These are phyloP conservation scores for Syzygium grande DNA, from an alignment of 345 rosid genomes.

Conservation along the genomic window DNA sequence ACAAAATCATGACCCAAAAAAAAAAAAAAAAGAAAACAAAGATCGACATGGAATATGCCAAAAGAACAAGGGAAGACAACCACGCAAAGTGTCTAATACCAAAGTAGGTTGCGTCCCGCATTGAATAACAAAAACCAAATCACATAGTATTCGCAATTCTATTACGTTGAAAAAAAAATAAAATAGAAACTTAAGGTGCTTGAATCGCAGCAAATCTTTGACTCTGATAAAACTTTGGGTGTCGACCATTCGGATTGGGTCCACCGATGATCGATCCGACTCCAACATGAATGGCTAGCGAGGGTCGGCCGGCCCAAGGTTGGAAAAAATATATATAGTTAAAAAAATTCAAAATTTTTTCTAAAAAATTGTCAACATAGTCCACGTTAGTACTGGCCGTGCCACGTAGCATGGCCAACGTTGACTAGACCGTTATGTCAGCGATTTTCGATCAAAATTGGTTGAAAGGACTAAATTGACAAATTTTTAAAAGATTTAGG, in stretches of 20 bases:
- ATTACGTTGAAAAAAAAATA: too few species aligned
- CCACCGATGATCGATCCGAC: neutral
- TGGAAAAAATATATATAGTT: too few species aligned
- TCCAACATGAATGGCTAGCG: neutral
- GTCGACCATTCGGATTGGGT: neutral
- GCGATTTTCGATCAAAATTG: rapidly evolving
- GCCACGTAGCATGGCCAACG: too few species aligned
- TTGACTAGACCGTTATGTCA: neutral
- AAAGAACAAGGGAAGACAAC: neutral
- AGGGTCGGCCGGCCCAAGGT: neutral
- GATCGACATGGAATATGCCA: neutral
- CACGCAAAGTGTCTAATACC: neutral
- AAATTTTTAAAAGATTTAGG: too few species aligned
- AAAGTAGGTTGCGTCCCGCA: neutral
- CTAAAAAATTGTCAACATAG: too few species aligned
- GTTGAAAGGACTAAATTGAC: rapidly evolving
- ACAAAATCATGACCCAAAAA: neutral
- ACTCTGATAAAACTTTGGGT: neutral
- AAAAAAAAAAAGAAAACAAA: neutral
- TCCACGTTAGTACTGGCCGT: too few species aligned
- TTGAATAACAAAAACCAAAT: neutral
- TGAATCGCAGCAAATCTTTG: neutral
- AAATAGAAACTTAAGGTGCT: neutral
- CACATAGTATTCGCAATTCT: neutral
- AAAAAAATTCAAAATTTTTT: too few species aligned